phyloP scores from a whole-genome alignment of 2,329 filamentous ascomycete genomes.

The Fusarium dimerum region DNA sequence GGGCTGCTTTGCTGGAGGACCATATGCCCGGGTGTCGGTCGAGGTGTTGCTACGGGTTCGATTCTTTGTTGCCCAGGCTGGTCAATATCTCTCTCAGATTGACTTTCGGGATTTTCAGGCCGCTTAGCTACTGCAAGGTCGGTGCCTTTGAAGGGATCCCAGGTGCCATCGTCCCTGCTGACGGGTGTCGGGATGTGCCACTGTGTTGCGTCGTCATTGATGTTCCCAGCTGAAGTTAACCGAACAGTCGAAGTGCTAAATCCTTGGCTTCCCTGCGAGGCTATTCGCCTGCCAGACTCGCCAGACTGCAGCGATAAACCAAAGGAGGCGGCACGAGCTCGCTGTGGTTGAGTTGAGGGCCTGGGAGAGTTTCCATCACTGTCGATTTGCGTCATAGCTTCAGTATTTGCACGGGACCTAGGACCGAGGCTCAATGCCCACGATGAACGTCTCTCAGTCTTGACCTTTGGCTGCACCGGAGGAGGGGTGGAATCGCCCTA shows the following conservation, averaged over 20 bases:
- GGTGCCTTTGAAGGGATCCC: conserved; percentile 25
- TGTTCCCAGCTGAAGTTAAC: conserved; percentile 14
- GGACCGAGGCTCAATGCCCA: conserved; percentile 44
- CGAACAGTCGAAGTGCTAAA: conserved; percentile 10
- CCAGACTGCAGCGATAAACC: conserved; percentile 17
- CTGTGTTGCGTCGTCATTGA: conserved; percentile 17
- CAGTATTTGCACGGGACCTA: conserved; percentile 31
- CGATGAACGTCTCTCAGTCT: conserved; percentile 44
- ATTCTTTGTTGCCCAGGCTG: conserved; percentile 3
- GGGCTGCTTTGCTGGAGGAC: conserved; percentile 12
- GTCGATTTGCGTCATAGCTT: conserved; percentile 20
- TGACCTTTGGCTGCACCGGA: conserved; percentile 35
- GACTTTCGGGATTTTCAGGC: conserved; percentile 12
- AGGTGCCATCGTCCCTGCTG: conserved; percentile 16
- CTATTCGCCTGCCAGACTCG: conserved; percentile 24
- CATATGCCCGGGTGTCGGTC: conserved; percentile 10
- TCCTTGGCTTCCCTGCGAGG: conserved; percentile 18
- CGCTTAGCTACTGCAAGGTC: conserved; percentile 11
- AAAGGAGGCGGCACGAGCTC: conserved; percentile 22
- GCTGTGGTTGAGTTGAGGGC: conserved; percentile 19
- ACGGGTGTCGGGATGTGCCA: conserved; percentile 26
- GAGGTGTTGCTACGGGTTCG: conserved; percentile 7
- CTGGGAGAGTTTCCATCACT: conserved; percentile 20
- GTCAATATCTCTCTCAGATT: conserved; percentile 4
- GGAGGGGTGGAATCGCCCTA: conserved; percentile 40